phyloP scores from a whole-genome alignment of 176 grass and related monocot species.

The Lolium rigidum region DNA sequence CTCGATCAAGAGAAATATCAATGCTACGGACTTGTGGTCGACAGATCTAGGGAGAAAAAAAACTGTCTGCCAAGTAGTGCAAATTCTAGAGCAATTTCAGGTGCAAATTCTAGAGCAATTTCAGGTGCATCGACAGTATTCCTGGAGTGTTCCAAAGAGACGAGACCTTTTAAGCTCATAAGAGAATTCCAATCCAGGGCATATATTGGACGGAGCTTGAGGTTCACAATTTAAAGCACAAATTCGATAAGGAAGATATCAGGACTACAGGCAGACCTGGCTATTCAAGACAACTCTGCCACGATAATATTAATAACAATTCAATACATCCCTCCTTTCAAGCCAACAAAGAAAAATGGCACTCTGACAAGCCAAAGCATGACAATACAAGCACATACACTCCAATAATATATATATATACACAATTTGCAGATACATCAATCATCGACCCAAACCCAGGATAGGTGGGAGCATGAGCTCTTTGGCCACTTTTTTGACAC shows the following conservation, averaged over 20 bases:
- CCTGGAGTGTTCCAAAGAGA: neutral
- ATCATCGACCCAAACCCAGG: neutral
- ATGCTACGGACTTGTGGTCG: no score
- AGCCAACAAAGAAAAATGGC: neutral
- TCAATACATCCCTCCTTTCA: neutral
- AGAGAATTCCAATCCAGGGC: neutral
- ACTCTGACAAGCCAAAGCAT: neutral
- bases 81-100: no score
- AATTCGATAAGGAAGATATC: neutral
- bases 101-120: neutral
- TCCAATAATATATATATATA: slow-evolving; percentile 26
- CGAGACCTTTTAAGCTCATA: neutral
- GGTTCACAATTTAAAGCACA: neutral
- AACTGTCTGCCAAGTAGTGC: no score
- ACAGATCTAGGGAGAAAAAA: no score
- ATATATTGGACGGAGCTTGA: neutral
- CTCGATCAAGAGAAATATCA: no score
- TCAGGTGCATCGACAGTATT: neutral
- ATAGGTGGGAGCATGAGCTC: slow-evolving; percentile 11
- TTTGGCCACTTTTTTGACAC: slow-evolving; percentile 33
- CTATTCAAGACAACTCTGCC: neutral
- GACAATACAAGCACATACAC: slow-evolving; percentile 21
- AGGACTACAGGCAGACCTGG: neutral
- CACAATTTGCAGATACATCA: slow-evolving; percentile 18
- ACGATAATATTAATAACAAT: neutral